phyloP scores from a whole-genome alignment of 352 stramenopile species.

The Pythium aristosporum region DNA sequence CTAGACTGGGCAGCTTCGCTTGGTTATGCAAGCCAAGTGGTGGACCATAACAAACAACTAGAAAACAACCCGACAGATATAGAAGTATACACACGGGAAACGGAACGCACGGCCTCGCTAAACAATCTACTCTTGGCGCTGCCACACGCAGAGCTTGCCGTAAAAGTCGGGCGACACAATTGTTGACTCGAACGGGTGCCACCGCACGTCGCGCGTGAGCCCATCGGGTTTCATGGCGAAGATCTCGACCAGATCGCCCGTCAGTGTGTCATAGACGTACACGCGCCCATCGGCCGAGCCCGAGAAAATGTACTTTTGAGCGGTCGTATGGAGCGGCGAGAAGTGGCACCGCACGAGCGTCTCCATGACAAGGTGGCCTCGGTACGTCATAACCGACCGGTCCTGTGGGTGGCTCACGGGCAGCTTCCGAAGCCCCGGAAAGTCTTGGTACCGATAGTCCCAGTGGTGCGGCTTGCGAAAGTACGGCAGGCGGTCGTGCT shows the following conservation, averaged over 20 bases:
- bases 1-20: no score
- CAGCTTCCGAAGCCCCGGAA: constrained; percentile 53
- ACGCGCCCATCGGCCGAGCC: constrained; percentile 81
- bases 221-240: constrained; percentile 80
- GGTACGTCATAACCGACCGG: constrained; percentile 83
- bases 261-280: constrained; percentile 81
- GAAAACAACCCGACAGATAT: no score
- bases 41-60: no score
- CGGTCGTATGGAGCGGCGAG: constrained; percentile 83
- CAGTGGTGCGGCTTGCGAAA: constrained; percentile 62
- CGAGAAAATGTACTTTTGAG: constrained; percentile 85
- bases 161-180: constrained; percentile 87
- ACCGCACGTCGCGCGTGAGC: constrained; percentile 80
- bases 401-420: constrained; percentile 71
- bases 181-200: constrained; percentile 78
- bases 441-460: constrained; percentile 85
- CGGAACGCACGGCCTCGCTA: background rate
- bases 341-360: constrained; percentile 87
- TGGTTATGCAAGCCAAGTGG: no score
- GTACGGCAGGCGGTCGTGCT: constrained; percentile 39
- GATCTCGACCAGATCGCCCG: constrained; percentile 68
- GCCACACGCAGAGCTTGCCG: constrained; percentile 83
- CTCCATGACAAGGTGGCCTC: constrained; percentile 76
- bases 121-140: constrained; percentile 43
- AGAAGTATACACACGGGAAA: background rate